Evolutionary conservation across 352 stramenopile species (phyloP), one percentile per base, ranked within the genome.

Genomic region (Phytophthora pini): DNA sequence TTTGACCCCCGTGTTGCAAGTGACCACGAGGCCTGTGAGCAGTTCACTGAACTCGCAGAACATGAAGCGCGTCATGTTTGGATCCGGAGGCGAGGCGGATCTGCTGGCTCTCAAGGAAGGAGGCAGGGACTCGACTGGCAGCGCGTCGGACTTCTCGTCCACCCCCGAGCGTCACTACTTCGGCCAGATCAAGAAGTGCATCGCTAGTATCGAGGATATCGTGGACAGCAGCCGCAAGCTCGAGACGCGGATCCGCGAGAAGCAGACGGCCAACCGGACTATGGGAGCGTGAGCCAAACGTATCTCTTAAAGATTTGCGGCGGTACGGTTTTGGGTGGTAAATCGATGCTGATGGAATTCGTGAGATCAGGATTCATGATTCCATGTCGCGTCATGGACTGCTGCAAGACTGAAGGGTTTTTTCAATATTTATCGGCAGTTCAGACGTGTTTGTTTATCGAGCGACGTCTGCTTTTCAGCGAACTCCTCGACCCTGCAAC

Each of bases 401-500:
- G 9, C 6, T 26, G 15, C 31, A 44, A 49, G n/a, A 29, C 13
- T 3, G 38, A 44, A 11, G 27, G 41, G 60, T 39, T 40, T 8
- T 61, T 56, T 61, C 40, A 74, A 69, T 74, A 74, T 74, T 74
- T 74, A 74, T 70, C 53, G 34, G 70, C 54, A 51, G 31, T 27
- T 51, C 55, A 44, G 53, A 53, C 62, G 60, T 6, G 27, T 10
- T 48, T 17, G 11, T 17, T 56, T 52, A 26, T 10, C 38, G 20
- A 53, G 12, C 34, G 38, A 24, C 62, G 40, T 61, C 32, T 46
- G 20, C 27, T 44, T 50, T 32, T 43, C 13, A 41, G 40, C 34
- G 13, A 34, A 40, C 58, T n/a, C 48, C 45, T 15, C 12, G 2
- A 48, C 17, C 4, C 49, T 48, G 40, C 29, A 26, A 50, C 20